Evolutionary conservation across 768 basidiomycete species (phyloP), one percentile per base, ranked within the genome.

Genomic region (Lentinula boryana): DNA sequence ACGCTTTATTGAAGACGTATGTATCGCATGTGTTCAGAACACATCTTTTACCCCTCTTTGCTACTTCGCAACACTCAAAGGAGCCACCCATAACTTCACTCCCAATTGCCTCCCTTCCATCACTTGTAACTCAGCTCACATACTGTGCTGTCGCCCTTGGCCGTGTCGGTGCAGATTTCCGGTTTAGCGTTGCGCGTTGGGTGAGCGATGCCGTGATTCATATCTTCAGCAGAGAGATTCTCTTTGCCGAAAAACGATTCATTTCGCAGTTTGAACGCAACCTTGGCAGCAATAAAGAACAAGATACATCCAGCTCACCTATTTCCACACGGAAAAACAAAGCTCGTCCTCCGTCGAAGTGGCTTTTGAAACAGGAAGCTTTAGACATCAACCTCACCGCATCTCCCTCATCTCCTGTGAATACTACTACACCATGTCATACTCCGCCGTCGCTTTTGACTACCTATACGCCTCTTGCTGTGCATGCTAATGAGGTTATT

Each of bases 111-210:
- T 76, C 91, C 23, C 80, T 96, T 64, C 81, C 93, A 21, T 86
- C 95, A 38, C 80, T 95, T 46, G 84, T 97, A 61, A 96, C 95
- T 0, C 96, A 98, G 67, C 82, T 98, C 49, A 89, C 91, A 12
- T 98, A 98, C 72, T 97, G 95, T 70, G 87, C 94, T 7, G 85
- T 87, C 16, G 94, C 95, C 0, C 97, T 97, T 68, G 81, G 92
- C 0, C 85, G 95, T n/a, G 82, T 96, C 15, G 96, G 96, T 0
- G 80, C 96, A 66, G 95, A 97, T 69, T 98, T 99, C 72, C 84
- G 87, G 35, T 72, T 79, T 0, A 72, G 88, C 16, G 75, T 97
- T 33, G 81, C 81, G 3, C 79, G 80, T n/a, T 75, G 90, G 2
- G 86, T 95, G 69, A 79, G 80, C 41, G 72, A 76, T 49, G 88